Evolutionary conservation across 2,329 filamentous ascomycete species (phyloP).

Genomic region (Endoconidiophora polonica): DNA sequence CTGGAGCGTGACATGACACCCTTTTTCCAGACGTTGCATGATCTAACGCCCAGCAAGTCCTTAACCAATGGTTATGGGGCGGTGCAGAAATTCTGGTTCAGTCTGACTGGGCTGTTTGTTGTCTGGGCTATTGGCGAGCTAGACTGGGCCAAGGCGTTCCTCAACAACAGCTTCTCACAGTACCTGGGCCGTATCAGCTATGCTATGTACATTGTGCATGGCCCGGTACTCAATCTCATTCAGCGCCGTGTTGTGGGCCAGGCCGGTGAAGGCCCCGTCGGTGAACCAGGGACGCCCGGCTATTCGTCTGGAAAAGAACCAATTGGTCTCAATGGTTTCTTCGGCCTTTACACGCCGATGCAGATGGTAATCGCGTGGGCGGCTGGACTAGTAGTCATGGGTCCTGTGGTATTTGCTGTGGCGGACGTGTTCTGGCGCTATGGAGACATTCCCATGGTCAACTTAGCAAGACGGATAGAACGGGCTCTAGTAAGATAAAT

Average conservation of each 20-base stretch:
- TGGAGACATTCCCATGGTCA: conserved; percentile 13
- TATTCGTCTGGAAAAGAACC: conserved; percentile 9
- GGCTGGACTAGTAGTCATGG: conserved; percentile 12
- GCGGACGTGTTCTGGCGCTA: conserved; percentile 13
- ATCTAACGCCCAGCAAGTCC: conserved; percentile 28
- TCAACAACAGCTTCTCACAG: conserved; percentile 32
- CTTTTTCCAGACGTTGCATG: conserved; percentile 29
- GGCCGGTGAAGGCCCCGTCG: conserved; percentile 5
- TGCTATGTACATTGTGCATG: conserved; percentile 42
- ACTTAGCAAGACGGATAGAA: conserved; percentile 11
- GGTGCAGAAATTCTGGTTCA: conserved; percentile 35
- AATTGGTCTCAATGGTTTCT: conserved; percentile 10
- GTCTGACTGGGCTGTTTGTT: conserved; percentile 34
- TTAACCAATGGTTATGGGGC: conserved; percentile 34
- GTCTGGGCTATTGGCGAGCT: conserved; percentile 33
- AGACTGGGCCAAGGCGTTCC: conserved; percentile 30
- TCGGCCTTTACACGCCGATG: conserved; percentile 9
- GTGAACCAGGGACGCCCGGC: conserved; percentile 4
- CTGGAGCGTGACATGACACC: conserved; percentile 12
- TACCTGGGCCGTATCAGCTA: conserved; percentile 46
- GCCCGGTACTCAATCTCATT: conserved; percentile 11
- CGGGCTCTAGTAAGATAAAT: conserved; percentile 1
- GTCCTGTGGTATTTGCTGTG: conserved; percentile 11
- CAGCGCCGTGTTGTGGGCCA: conserved; percentile 7
- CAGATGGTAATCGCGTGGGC: conserved; percentile 12